Evolutionary conservation across 352 stramenopile species (phyloP), one percentile per base, ranked within the genome.

Genomic region (Globisporangium cederbergense): DNA sequence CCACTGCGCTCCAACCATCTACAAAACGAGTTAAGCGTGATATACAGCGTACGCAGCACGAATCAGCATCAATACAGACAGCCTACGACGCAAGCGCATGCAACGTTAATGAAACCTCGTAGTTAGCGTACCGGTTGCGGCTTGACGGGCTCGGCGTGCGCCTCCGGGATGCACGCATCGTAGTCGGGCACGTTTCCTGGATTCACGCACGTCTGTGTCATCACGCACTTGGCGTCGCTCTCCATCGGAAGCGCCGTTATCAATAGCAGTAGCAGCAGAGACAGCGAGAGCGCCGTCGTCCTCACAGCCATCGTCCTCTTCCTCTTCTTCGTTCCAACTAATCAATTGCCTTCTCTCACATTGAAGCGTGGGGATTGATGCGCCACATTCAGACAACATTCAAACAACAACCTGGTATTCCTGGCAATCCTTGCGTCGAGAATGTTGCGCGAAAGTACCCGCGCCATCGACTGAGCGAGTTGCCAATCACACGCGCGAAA

Each of bases 191-290:
- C 61, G 56, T 94, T 91, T 34, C 74, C 76, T 0, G 83, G 81
- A 56, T 91, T 91, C 32, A 90, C 73, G 64, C 85, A 94, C 28
- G 77, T 88, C 71, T 92, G 83, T 8, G 85, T 92, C 83, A 94
- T 94, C 7, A 81, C 74, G 46, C 85, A 94, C 51, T 79, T 78
- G 60, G 68, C 74, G 14, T 68, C 38, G 3, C 16, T 42, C 1
- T 18, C 34, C 8, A 28, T 13, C n/a, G 20, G 2, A 9, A 60
- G 42, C 13, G 18, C 25, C 1, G 22, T 2, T 13, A 62, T 30
- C 20, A 58, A 4, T n/a, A 53, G 20, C 47, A 59, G 10, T 14
- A 46, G 7, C 43, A 47, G 28, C 14, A 30, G 32, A 16, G 40
- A 20, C 62, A 30, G 20, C 9, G 42, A 20, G 55, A 22, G 42